These are phyloP conservation scores for Aspergillus sp. DNA, from an alignment of 2,329 filamentous ascomycete genomes.

Conservation along the genomic window DNA sequence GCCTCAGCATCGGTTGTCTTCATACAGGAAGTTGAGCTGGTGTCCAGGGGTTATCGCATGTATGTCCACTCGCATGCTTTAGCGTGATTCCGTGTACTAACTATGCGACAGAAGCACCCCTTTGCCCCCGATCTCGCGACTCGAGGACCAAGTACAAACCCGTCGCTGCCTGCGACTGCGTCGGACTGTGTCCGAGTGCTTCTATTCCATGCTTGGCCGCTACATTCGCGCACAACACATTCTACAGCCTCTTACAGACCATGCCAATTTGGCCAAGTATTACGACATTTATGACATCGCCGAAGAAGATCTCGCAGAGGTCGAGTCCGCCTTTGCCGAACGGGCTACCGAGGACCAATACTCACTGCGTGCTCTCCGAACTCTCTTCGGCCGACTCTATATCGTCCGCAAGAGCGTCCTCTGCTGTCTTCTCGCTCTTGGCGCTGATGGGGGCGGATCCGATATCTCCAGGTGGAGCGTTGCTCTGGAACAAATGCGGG, in stretches of 20 bases:
- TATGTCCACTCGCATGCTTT: slow-evolving; percentile 43
- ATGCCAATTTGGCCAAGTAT: slow-evolving; percentile 84
- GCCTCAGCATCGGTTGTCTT: slow-evolving; percentile 74
- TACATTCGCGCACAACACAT: slow-evolving; percentile 69
- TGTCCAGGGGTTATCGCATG: slow-evolving; percentile 86
- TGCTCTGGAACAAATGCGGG: slow-evolving; percentile 72
- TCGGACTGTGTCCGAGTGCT: slow-evolving; percentile 67
- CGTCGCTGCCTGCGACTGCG: slow-evolving; percentile 79
- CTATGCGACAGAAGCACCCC: slow-evolving; percentile 68
- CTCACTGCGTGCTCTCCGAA: slow-evolving; percentile 76
- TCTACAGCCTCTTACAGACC: slow-evolving; percentile 72
- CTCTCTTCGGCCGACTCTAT: slow-evolving; percentile 76
- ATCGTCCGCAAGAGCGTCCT: slow-evolving; percentile 80
- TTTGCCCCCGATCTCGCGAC: slow-evolving; percentile 83
- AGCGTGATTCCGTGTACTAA: slow-evolving; percentile 20
- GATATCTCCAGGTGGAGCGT: slow-evolving; percentile 78
- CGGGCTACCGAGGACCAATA: slow-evolving; percentile 72
- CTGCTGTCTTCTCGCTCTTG: slow-evolving; percentile 83
- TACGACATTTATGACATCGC: slow-evolving; percentile 85
- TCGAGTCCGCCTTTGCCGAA: slow-evolving; percentile 63
- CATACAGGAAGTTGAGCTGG: slow-evolving; percentile 92
- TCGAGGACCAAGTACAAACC: slow-evolving; percentile 78
- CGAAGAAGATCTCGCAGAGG: slow-evolving; percentile 68
- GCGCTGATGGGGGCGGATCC: slow-evolving; percentile 72
- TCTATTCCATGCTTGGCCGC: slow-evolving; percentile 67